Evolutionary conservation across 2,329 filamentous ascomycete genomes (phyloP), one percentile per base, ranked within the genome.

Genomic region (Aspergillus fructus): DNA sequence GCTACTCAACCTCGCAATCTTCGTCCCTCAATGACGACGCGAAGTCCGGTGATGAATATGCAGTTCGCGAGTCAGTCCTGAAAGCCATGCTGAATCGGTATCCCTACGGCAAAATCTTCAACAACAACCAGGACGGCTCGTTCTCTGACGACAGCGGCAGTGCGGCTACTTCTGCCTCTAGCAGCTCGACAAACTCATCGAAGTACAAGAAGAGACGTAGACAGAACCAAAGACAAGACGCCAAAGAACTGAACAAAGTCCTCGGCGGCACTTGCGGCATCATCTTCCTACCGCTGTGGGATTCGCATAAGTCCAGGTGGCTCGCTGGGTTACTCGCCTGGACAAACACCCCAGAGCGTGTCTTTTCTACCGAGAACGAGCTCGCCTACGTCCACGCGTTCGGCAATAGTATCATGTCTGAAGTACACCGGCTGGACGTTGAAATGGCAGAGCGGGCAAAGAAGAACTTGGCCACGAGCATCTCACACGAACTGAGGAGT

Each of bases 401-500:
- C 37, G 64, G 65, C 27, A 64, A 66, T 19, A 68, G 61, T 34
- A 41, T 70, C 41, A 69, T 69, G 65, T 62, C 63, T 2, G 67
- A 69, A 50, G 60, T 70, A 3, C 59, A 62, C 7, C 61, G 63
- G 3, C 46, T 70, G 1, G 66, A 65, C 21, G 49, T 65, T 6
- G 43, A 63, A 17, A 60, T 64, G 3, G 62, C 66, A 2, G 66
- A 70, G 30, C 59, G 60, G 40, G 68, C 69, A 8, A 73, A 71
- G 45, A 61, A 64, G n/a, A 62, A 68, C 21, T 64, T 72, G n/a
- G 59, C 71, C 15, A 61, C 68, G 2, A 65, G 62, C 9, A 64
- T 72, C 27, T 68, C 64, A 15, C 70, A 72, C 56, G 70, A 72
- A 46, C 62, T 72, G 39, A 59, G 70, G 9, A 68, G 66, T 1